Percentiles rank a stretch among this genome's conserved stretches.
These are phyloP conservation scores for Mortierella sp. DNA, from an alignment of 371 early-diverging fungal species.

Conservation along the genomic window DNA sequence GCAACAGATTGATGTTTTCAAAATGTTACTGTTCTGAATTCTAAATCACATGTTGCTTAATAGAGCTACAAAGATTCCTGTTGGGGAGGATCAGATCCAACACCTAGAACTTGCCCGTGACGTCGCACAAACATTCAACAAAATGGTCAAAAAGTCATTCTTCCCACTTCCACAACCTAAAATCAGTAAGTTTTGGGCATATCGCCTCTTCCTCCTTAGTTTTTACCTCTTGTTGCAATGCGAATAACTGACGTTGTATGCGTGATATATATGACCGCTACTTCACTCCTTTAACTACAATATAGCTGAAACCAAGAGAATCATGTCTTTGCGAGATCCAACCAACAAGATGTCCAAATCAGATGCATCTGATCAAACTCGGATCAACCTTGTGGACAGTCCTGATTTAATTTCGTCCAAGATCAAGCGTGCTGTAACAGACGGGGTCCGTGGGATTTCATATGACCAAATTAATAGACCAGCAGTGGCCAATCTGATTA, in stretches of 20 bases:
- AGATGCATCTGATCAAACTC: constrained; percentile 74
- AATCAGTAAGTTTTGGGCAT: constrained; percentile 63
- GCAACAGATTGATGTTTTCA: background rate
- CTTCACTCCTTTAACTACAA: background rate
- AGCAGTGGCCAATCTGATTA: constrained; percentile 86
- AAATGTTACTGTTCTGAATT: background rate
- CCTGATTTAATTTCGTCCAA: constrained; percentile 76
- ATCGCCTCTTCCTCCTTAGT: no score
- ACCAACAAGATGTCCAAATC: constrained; percentile 95
- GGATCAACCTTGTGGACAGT: constrained; percentile 83
- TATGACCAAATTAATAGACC: constrained; percentile 83
- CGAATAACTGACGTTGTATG: no score
- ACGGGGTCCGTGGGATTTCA: constrained; percentile 73
- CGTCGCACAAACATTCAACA: constrained; percentile 83
- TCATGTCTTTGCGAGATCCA: constrained; percentile 90
- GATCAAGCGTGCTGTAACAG: constrained; percentile 84
- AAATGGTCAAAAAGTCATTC: constrained; percentile 63
- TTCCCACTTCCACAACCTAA: constrained; percentile 82
- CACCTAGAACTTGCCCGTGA: constrained; percentile 91
- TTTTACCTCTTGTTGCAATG: background rate
- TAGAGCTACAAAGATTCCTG: constrained; percentile 91
- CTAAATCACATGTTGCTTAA: background rate
- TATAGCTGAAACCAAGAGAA: constrained; percentile 72
- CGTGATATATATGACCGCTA: background rate
- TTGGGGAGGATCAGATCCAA: constrained; percentile 95